Conservation (phyloP, 371 early-diverging fungal genomes). For the Chytridium lagenaria region DNA sequence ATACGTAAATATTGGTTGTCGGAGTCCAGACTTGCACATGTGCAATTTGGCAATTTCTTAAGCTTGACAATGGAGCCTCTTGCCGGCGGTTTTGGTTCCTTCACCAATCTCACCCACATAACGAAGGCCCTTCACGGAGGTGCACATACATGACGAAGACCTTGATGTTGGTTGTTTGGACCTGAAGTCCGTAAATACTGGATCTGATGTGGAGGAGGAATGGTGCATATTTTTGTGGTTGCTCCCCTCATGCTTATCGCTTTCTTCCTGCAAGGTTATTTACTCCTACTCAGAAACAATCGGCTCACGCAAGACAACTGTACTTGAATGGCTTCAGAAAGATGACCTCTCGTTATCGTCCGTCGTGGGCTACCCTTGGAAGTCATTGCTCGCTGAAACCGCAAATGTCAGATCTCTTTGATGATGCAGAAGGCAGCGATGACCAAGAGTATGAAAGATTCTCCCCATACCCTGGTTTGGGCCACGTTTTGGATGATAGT, state of each 20-base stretch:
- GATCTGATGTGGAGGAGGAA: not conserved
- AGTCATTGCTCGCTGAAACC: not conserved
- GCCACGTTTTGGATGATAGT: too few species aligned
- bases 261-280: not conserved
- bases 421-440: not conserved
- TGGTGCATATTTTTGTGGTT: not conserved
- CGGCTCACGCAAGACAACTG: not conserved
- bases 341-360: not conserved
- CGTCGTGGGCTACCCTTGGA: too few species aligned
- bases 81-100: too few species aligned
- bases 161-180: not conserved
- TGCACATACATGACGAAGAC: not conserved
- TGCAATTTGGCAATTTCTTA: not conserved
- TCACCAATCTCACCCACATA: too few species aligned
- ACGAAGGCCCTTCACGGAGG: too few species aligned
- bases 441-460: too few species aligned
- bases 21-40: not conserved
- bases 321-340: conserved; percentile 4
- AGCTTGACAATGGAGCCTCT: not conserved
- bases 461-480: too few species aligned
- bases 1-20: not conserved
- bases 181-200: not conserved
- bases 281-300: not conserved
- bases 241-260: not conserved
- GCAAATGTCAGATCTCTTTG: not conserved